Evolutionary conservation across 2,329 filamentous ascomycete genomes (phyloP), one percentile per base, ranked within the genome.

Genomic region (Phialocephala sp.): DNA sequence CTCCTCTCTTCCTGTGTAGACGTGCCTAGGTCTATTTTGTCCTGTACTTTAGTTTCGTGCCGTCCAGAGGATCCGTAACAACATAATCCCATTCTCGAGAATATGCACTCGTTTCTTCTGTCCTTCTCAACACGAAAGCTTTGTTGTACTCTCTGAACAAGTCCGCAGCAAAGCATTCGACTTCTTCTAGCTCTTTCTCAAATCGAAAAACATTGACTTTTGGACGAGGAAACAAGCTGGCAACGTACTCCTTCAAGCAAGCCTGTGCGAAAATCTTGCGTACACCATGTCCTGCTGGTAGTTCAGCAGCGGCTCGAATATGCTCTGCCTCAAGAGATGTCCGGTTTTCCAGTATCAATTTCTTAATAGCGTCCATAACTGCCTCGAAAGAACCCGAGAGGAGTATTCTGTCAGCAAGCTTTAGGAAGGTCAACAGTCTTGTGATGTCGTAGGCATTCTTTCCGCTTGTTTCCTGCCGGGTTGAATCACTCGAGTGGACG

Each of bases 201-300:
- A 69, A 68, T 36, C 27, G 64, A 58, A 65, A 70, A 37, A n/a
- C n/a, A n/a, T n/a, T n/a, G n/a, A n/a, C n/a, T n/a, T n/a, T 11
- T 27, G 55, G 5, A 2, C 5, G 0, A 5, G 35, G 27, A 18
- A 35, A 41, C 18, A 47, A 18, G 52, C 6, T 41, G 5, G 37
- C 15, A 0, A 56, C 22, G 22, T 64, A 68, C 14, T 58, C 56
- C 39, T 14, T 57, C 18, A 68, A 15, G 32, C 60, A 68, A 22
- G 66, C 63, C 15, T 62, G 20, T 9, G 58, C 66, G 24, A 68
- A 50, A 12, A 66, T 43, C 18, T 32, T 58, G 20, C 66, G 63
- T 15, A 61, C 39, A 14, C 56, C 57, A 50, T 68, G 66, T 20
- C 24, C 37, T 1, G 11, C 22, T n/a, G 57, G 57, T 1, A 68